phyloP scores from a whole-genome alignment of 495 filamentous ascomycete species.

The Aspergillus coremiiformis region DNA sequence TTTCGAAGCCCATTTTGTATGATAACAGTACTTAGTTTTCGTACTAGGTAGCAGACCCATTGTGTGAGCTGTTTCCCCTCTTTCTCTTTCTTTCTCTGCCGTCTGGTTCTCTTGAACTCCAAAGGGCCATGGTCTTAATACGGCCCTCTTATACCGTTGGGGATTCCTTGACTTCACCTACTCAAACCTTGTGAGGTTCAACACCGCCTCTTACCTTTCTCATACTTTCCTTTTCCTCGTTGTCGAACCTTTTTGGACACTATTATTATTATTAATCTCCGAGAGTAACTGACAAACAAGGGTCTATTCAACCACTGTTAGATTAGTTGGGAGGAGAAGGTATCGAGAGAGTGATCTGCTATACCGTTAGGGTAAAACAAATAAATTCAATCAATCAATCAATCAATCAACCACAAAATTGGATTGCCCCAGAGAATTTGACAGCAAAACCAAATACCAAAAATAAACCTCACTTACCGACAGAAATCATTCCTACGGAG shows the following conservation, averaged over 20 bases:
- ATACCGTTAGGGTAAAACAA: neutral
- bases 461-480: neutral
- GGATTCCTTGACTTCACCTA: neutral
- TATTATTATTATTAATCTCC: neutral
- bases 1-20: neutral
- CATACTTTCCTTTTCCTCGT: neutral
- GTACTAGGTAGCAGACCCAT: neutral
- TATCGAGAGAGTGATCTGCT: neutral
- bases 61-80: neutral
- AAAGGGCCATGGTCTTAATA: neutral
- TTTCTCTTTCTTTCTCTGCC: neutral
- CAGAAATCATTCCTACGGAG: neutral
- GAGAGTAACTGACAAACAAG: neutral
- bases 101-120: neutral
- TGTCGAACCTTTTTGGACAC: neutral
- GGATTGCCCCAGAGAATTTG: neutral
- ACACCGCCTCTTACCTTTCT: constrained; percentile 3
- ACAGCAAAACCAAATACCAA: neutral
- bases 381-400: neutral
- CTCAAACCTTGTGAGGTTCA: neutral
- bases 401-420: neutral
- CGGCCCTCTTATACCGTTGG: neutral
- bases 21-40: neutral
- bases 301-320: neutral
- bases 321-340: neutral